Evolutionary conservation across 495 filamentous ascomycete species (phyloP), one percentile per base, ranked within the genome.

Genomic region (Penicillium desertorum): DNA sequence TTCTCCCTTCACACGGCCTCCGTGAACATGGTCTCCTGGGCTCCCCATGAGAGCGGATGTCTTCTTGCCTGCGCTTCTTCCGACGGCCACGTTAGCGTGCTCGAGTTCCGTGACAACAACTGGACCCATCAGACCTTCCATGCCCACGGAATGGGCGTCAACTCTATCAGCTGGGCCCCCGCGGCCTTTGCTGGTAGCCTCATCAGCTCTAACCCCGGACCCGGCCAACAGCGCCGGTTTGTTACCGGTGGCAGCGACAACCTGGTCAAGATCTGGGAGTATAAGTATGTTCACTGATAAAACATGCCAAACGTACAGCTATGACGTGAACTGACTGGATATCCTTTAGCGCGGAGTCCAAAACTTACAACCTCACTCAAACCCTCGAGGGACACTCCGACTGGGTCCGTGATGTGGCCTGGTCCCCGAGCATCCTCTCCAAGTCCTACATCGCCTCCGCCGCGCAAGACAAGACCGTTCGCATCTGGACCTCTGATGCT

Each of bases 391-490:
- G 94, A 62, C 94, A 99, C 72, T 86, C 85, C 0, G 94, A 98
- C 78, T 99, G 94, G 94, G 94, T 99, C 48, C 88, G 94, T 46
- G 95, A 99, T 70, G 94, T 99, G 8, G 90, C 93, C 14, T 98
- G 95, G 95, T 88, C 88, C 45, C 94, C 94, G 7, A 95, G 90
- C 53, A 88, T 98, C 45, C 80, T 98, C 57, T 88, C 89, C 67
- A 98, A 96, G 81, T 86, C 84, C 45, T 99, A 99, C 77, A 96
- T 99, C 61, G 95, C 94, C 22, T 88, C 85, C 16, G 94, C 93
- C 14, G 87, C 84, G n/a, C 92, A 98, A 77, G 94, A 99, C 65
- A 92, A 92, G 80, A 96, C 91, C 11, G 93, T 98, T 51, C 83
- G 92, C 51, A 96, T 99, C 73, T 99, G 95, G 95, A 98, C 92